A percentile compares a stretch with the other conserved stretches of the same genome.
These are phyloP conservation scores for Fusarium mangiferae DNA, from an alignment of 2,329 filamentous ascomycete genomes.

Conservation along the genomic window DNA sequence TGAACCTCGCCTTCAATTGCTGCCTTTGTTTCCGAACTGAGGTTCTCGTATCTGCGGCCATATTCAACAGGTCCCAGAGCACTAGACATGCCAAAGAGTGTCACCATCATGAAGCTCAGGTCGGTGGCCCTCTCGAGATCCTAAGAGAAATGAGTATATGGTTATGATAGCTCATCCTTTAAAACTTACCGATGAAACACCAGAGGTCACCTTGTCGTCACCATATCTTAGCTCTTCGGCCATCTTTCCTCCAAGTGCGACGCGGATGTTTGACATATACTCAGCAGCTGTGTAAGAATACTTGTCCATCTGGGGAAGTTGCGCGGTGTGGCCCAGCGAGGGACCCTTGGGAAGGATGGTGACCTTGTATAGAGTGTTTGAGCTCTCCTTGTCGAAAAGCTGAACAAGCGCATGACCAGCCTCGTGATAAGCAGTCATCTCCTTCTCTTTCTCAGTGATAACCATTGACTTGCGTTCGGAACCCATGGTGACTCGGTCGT, in stretches of 20 bases:
- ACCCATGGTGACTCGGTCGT: conserved; percentile 98
- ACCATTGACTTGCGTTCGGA: conserved; percentile 90
- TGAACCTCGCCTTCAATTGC: conserved; percentile 91
- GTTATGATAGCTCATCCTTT: not conserved
- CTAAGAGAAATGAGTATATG: conserved; percentile 55
- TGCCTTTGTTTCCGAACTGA: conserved; percentile 88
- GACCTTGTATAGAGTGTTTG: conserved; percentile 90
- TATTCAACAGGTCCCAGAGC: conserved; percentile 92
- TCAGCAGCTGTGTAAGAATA: conserved; percentile 89
- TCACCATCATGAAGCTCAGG: conserved; percentile 88
- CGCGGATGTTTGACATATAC: conserved; percentile 81
- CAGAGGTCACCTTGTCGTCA: conserved; percentile 89
- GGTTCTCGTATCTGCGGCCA: conserved; percentile 78
- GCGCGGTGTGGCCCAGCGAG: conserved; percentile 86
- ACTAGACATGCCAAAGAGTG: conserved; percentile 87
- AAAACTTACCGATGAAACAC: conserved; percentile 77
- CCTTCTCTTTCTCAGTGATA: conserved; percentile 92
- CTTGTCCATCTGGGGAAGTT: conserved; percentile 91
- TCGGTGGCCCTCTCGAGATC: conserved; percentile 86
- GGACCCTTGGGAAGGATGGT: conserved; percentile 94
- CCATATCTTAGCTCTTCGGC: conserved; percentile 94
- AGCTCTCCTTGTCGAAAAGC: conserved; percentile 78
- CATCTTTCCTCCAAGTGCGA: conserved; percentile 86
- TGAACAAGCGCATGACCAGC: conserved; percentile 93
- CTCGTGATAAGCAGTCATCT: conserved; percentile 96